Base-by-base conservation (phyloP, 345 rosid species). In the Hibiscus syriacus region DNA sequence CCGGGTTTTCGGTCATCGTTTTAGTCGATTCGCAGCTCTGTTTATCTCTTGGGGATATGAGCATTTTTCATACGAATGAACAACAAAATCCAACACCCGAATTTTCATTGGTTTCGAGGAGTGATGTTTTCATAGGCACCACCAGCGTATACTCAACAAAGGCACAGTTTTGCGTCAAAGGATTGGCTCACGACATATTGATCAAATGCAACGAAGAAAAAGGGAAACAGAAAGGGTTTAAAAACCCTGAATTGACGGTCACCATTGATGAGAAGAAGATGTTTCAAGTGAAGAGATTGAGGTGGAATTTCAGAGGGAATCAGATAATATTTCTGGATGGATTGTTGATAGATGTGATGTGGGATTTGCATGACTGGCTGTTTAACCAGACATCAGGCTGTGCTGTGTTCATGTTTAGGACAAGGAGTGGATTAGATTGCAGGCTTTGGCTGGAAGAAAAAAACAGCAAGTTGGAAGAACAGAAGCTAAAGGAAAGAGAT, bases 331-430 rank as follows among this genome's bases (percentile, higher is more conserved):
- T 84, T 32, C 72, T 94, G 74, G 99, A 91, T 19, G 96, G 95
- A 2, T 71, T 86, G 69, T 20, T 89, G 79, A 88, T 93, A 10
- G 98, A 93, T 38, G 73, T 91, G 90, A 90, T 93, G 97, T 93
- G 97, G 98, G 97, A 93, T 80, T 73, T 89, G 20, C 95, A 90
- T 68, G 90, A 79, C n/a, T 93, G 95, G 97, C 83, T 89, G 55
- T 90, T 82, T 12, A 81, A 69, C 11, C 79, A 79, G 60, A 75
- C 80, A 16, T 61, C 75, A 2, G 89, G 93, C 0, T 62, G 48
- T 61, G 96, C 87, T 3, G 86, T 91, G 79, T 91, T 94, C 70
- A 72, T 91, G 96, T 89, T 91, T 34, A 80, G 92, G 78, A 85
- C 90, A 56, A 82, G 90, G 71, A 87, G 87, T 76, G 90, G 90